Percentiles rank a stretch among this genome's conserved stretches.
Evolutionary conservation across 1,139 yeast species (phyloP).

Genomic region (Blastobotrys illinoisensis): DNA sequence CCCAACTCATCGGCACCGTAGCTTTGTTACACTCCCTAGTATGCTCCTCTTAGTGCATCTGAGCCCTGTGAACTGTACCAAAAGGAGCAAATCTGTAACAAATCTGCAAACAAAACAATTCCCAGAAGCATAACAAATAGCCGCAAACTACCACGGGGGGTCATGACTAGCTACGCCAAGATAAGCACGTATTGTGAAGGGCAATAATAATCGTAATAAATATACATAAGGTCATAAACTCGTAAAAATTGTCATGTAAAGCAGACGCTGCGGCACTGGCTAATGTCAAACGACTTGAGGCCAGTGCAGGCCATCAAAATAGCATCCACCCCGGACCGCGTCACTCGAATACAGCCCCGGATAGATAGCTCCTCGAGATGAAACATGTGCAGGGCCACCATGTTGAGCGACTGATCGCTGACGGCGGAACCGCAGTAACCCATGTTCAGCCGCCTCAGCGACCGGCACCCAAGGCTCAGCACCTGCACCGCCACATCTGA

Average conservation of each 20-base stretch:
- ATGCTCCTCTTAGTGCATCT: too few species aligned
- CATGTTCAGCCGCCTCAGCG: slow-evolving; percentile 48
- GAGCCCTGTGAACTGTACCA: too few species aligned
- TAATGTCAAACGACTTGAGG: slow-evolving; percentile 50
- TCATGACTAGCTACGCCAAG: too few species aligned
- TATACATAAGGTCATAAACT: background rate
- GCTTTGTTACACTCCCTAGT: too few species aligned
- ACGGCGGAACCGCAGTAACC: slow-evolving; percentile 80
- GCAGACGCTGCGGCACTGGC: slow-evolving; percentile 58
- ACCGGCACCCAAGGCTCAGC: slow-evolving; percentile 58
- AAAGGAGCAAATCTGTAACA: too few species aligned
- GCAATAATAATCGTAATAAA: background rate
- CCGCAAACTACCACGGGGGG: too few species aligned
- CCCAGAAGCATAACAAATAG: too few species aligned
- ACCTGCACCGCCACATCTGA: slow-evolving; percentile 65
- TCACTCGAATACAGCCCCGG: slow-evolving; percentile 69
- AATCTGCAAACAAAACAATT: too few species aligned
- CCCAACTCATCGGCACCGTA: too few species aligned
- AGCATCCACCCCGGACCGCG: slow-evolving; percentile 69
- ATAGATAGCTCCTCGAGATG: slow-evolving; percentile 46
- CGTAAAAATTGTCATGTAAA: background rate
- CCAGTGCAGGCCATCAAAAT: slow-evolving; percentile 51
- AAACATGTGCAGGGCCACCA: slow-evolving; percentile 53
- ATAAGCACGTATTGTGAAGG: too few species aligned
- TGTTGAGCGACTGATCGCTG: slow-evolving; percentile 60